A percentile compares a stretch with the other conserved stretches of the same genome.
Conservation (phyloP, 306 rosid genomes). For the Castanospermum australe region DNA sequence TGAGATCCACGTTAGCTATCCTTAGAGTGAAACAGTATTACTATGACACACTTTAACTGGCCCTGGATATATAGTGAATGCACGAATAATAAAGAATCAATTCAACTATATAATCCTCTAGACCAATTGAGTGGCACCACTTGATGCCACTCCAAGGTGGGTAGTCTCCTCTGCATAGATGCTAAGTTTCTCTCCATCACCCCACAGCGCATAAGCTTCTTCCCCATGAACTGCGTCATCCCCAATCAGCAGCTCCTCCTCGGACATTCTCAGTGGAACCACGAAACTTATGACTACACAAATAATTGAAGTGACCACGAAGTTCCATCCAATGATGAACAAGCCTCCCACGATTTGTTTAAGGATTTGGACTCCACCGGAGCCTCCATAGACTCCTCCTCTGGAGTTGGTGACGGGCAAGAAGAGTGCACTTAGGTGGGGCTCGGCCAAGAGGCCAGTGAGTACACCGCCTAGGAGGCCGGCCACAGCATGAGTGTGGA, state of each 20-base stretch:
- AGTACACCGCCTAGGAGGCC: slow-evolving; percentile 40
- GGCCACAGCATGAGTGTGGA: slow-evolving; percentile 51
- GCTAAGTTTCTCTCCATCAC: slow-evolving; percentile 43
- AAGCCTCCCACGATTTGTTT: slow-evolving; percentile 41
- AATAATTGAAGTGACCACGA: slow-evolving; percentile 28
- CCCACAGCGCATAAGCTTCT: slow-evolving; percentile 59
- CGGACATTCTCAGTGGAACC: slow-evolving; percentile 44
- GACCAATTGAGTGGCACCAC: slow-evolving; percentile 37
- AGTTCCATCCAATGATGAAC: slow-evolving; percentile 41
- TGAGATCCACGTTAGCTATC: too few relatives aligned
- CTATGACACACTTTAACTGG: too few relatives aligned
- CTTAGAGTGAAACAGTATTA: too few relatives aligned
- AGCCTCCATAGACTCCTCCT: slow-evolving; percentile 40
- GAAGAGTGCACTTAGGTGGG: slow-evolving; percentile 28
- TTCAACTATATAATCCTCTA: neutral
- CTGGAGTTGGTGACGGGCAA: slow-evolving; percentile 4
- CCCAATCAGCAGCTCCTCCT: slow-evolving; percentile 45
- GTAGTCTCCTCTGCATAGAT: neutral
- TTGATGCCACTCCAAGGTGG: neutral
- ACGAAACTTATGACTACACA: slow-evolving; percentile 24
- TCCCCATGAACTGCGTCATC: slow-evolving; percentile 55
- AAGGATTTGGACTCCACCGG: slow-evolving; percentile 34
- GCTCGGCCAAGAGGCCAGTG: slow-evolving; percentile 44
- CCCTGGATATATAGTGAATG: too few relatives aligned
- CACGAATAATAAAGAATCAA: neutral